Evolutionary conservation across 225 moss, liverwort and hornwort species (phyloP), one percentile per base, ranked within the genome.

Genomic region (Bryum argenteum): DNA sequence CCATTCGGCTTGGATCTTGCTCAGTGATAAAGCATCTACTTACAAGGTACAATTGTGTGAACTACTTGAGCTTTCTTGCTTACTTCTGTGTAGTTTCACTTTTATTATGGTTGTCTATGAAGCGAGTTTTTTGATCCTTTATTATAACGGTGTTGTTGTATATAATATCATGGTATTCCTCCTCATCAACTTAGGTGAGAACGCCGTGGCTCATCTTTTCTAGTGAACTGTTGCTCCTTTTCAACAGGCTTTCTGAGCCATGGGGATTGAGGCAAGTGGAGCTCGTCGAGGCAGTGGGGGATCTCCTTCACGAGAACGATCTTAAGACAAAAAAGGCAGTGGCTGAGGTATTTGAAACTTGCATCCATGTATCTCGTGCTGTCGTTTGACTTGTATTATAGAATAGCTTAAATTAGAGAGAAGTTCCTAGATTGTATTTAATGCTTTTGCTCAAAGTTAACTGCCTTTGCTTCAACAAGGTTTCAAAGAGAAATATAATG

Each of bases 1-100:
- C 85, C 63, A 77, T 88, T 61, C 83, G 97, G 63, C 83, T 98
- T 66, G 97, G 97, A 64, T 88, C 97, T 67, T 94, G 94, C 60
- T 83, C 94, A 71, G 92, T 98, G 54, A 81, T 98, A 69, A 94
- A 84, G 80, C 92, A 98, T 84, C 78, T 92, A 65, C 81, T 98
- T 41, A 91, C 89, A 62, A 92, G 97, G 97, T 98, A 75, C 58
- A 63, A 65, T 65, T 65, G 42, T 26, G 4, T 59, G 59, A 60
- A 69, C 55, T 23, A 44, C 57, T 23, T 61, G 48, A 51, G 21
- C 38, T 66, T 66, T 67, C 19, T 47, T 52, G 48, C 59, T 67
- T 68, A 19, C 58, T 66, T 79, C 12, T 69, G 54, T 45, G 39
- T 40, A 56, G 65, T 54, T 72, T 58, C 26, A 23, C 65, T 65